A percentile compares a stretch with the other conserved stretches of the same genome.
Evolutionary conservation across 2,329 filamentous ascomycete genomes (phyloP).

Genomic region (Pseudogymnoascus sp.): DNA sequence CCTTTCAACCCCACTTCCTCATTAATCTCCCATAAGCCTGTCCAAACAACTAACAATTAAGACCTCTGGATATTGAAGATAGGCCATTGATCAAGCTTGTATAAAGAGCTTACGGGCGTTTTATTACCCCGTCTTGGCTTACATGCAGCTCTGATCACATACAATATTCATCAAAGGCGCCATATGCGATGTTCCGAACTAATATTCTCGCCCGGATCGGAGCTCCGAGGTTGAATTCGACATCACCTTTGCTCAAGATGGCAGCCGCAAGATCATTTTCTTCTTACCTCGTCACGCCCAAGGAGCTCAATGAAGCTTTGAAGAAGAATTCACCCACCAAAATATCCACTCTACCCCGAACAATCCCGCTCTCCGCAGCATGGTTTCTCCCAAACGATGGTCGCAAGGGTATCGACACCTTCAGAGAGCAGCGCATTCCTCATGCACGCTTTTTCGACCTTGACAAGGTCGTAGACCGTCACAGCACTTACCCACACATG

Average conservation of each 20-base stretch:
- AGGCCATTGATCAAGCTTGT: neutral
- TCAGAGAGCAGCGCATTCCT: slow-evolving; percentile 76
- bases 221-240: slow-evolving; percentile 10
- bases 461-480: slow-evolving; percentile 80
- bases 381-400: slow-evolving; percentile 96
- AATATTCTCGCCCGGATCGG: slow-evolving; percentile 11
- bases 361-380: slow-evolving; percentile 82
- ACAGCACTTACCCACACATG: slow-evolving; percentile 93
- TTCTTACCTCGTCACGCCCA: slow-evolving; percentile 79
- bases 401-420: slow-evolving; percentile 72
- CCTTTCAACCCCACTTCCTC: slow-evolving; percentile 9
- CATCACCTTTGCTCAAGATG: slow-evolving; percentile 25
- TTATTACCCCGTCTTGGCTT: slow-evolving; percentile 3
- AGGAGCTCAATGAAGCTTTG: slow-evolving; percentile 72
- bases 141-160: neutral
- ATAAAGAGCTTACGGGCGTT: slow-evolving; percentile 1
- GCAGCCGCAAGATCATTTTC: slow-evolving; percentile 51
- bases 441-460: slow-evolving; percentile 93
- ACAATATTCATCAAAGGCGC: neutral
- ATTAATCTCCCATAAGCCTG: slow-evolving; percentile 9
- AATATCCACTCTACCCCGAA: slow-evolving; percentile 72
- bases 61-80: neutral
- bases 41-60: neutral
- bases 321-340: slow-evolving; percentile 72
- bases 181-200: neutral